Conservation (phyloP, 768 basidiomycete genomes). For the Arthromyces matolae region DNA sequence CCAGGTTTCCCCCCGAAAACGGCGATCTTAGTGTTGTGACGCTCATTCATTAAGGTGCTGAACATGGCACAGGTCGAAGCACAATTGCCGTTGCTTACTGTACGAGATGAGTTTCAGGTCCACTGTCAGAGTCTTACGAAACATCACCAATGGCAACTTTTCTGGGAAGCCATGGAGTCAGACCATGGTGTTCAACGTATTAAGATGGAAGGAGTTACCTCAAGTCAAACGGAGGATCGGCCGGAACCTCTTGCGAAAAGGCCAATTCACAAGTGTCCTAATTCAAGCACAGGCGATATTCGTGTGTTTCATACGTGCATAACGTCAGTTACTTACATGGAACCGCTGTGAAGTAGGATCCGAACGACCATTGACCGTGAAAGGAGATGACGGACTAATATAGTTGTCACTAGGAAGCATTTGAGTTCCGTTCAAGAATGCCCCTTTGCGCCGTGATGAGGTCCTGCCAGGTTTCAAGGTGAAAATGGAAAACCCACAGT, state of each 20-base stretch:
- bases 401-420: conserved; percentile 41
- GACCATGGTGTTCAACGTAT: not conserved
- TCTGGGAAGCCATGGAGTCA: conserved; percentile 18
- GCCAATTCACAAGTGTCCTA: conserved; percentile 44
- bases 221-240: conserved; percentile 43
- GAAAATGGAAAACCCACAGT: conserved; percentile 36
- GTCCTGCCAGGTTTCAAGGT: not conserved
- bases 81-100: conserved; percentile 45
- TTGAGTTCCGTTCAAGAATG: conserved; percentile 43
- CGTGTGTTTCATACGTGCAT: not conserved
- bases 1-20: conserved; percentile 57
- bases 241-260: conserved; percentile 37
- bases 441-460: conserved; percentile 29
- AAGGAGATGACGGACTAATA: conserved; percentile 37
- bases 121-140: not conserved
- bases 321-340: conserved; percentile 31
- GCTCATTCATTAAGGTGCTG: conserved; percentile 57
- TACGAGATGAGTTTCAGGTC: not conserved
- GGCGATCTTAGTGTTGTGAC: conserved; percentile 48
- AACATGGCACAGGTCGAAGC: conserved; percentile 66
- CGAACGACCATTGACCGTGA: conserved; percentile 38
- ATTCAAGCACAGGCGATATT: no score
- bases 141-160: conserved; percentile 44
- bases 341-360: conserved; percentile 48
- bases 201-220: conserved; percentile 26